These are phyloP conservation scores for Leucosporidium creatinivorum DNA, from an alignment of 768 basidiomycete genomes.

Conservation along the genomic window DNA sequence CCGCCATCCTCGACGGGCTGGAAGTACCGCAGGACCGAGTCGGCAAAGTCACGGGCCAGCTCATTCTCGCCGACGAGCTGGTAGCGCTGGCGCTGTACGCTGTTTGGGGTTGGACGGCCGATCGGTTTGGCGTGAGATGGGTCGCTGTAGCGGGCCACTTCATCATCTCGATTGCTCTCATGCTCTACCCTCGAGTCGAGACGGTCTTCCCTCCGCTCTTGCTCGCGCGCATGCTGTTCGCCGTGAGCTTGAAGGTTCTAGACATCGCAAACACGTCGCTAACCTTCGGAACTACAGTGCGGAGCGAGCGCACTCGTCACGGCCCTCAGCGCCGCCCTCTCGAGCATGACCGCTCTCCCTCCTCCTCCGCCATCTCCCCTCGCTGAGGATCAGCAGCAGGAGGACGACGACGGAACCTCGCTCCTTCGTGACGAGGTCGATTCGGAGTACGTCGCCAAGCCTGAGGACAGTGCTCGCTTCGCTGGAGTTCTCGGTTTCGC, in stretches of 20 bases:
- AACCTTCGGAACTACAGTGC: too few relatives aligned
- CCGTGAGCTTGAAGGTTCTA: slow-evolving; percentile 4
- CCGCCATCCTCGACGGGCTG: slow-evolving; percentile 14
- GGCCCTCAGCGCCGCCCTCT: background rate
- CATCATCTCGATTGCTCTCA: slow-evolving; percentile 2
- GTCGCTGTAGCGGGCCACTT: slow-evolving; percentile 8
- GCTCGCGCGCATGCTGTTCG: slow-evolving; percentile 10
- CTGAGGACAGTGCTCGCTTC: background rate
- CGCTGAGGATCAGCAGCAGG: too few relatives aligned
- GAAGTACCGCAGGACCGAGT: background rate
- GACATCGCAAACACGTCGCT: too few relatives aligned
- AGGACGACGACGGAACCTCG: background rate
- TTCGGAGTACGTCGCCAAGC: background rate
- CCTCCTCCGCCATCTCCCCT: background rate
- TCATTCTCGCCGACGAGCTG: slow-evolving; percentile 32
- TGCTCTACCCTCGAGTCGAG: slow-evolving; percentile 4
- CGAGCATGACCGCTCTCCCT: background rate
- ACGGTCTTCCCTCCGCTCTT: slow-evolving; percentile 9
- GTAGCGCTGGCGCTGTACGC: slow-evolving; percentile 20
- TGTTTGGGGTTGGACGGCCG: slow-evolving; percentile 15
- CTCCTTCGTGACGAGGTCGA: background rate
- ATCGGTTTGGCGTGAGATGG: slow-evolving; percentile 4
- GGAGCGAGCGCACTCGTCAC: background rate
- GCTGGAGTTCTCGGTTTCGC: slow-evolving; percentile 24
- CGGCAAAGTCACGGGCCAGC: slow-evolving; percentile 7